Evolutionary conservation across 73 alveolate genomes (phyloP).

Genomic region (Strombidium stylifer): DNA sequence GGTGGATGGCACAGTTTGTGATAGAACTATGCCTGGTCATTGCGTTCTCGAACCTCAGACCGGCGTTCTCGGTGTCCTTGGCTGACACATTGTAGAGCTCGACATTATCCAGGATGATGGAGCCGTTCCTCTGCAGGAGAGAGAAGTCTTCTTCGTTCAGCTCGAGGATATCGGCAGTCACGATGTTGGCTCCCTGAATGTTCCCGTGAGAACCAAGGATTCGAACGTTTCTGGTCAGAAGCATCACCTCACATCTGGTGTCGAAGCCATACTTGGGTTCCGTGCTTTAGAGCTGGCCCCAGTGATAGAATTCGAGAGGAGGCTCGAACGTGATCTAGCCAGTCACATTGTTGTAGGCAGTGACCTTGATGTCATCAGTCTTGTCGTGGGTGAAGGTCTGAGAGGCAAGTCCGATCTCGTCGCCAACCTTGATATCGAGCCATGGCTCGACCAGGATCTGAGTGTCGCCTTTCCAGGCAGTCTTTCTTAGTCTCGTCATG

Average conservation of each 20-base stretch:
- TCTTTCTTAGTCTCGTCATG: neutral
- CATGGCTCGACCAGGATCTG: constrained; percentile 7
- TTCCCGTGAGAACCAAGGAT: constrained; percentile 25
- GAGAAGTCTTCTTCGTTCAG: neutral
- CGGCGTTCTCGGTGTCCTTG: constrained; percentile 51
- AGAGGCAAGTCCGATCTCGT: constrained; percentile 40
- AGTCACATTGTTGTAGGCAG: neutral
- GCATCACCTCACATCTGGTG: constrained; percentile 26
- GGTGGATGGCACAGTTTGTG: constrained; percentile 20
- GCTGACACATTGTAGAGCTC: constrained; percentile 34
- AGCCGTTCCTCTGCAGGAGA: constrained; percentile 11
- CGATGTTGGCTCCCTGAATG: constrained; percentile 49
- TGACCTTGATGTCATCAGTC: neutral
- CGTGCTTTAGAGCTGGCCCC: constrained; percentile 4
- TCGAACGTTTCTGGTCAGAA: constrained; percentile 38
- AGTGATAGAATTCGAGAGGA: constrained; percentile 3
- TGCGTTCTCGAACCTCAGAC: constrained; percentile 23
- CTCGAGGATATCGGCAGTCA: constrained; percentile 34
- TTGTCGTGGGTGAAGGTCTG: neutral
- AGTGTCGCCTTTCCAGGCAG: constrained; percentile 32
- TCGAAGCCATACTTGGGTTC: constrained; percentile 22
- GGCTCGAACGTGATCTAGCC: neutral
- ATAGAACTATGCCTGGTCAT: neutral
- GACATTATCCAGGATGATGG: constrained; percentile 14
- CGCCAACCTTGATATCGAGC: constrained; percentile 32